These are phyloP conservation scores for Castanea sativa DNA, from an alignment of 306 rosid species.

Conservation along the genomic window DNA sequence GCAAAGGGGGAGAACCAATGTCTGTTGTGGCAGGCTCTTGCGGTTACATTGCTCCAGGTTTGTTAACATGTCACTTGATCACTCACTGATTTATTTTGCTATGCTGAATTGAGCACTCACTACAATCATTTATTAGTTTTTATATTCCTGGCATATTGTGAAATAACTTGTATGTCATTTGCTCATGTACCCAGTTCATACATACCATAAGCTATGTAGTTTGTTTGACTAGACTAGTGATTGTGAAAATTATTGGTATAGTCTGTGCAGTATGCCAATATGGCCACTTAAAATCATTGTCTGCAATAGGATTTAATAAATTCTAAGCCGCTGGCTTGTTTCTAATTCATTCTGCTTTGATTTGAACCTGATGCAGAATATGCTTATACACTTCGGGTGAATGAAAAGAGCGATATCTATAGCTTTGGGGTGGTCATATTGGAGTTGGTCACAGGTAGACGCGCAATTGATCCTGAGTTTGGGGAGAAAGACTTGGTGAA, in stretches of 20 bases:
- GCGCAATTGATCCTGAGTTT: conserved; percentile 54
- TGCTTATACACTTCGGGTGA: conserved; percentile 73
- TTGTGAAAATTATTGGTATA: background rate
- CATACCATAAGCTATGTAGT: too few species aligned
- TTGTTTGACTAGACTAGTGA: background rate
- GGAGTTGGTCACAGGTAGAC: conserved; percentile 73
- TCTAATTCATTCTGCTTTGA: conserved; percentile 1
- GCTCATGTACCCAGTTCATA: too few species aligned
- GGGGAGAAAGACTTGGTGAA: conserved; percentile 64
- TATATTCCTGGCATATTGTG: too few species aligned
- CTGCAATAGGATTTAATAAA: background rate
- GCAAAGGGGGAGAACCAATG: conserved; percentile 44
- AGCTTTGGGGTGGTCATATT: conserved; percentile 80
- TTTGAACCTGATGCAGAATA: conserved; percentile 52
- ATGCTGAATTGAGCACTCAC: background rate
- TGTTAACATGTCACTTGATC: background rate
- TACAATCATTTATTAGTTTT: background rate
- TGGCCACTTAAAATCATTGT: background rate
- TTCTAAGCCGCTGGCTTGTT: background rate
- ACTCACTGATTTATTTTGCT: background rate
- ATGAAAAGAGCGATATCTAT: conserved; percentile 79
- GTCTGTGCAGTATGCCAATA: background rate
- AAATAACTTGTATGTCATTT: too few species aligned
- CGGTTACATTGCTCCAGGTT: conserved; percentile 83
- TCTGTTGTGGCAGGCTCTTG: conserved; percentile 66